Conservation (phyloP, 345 rosid species). For the Euphorbia tirucalli region DNA sequence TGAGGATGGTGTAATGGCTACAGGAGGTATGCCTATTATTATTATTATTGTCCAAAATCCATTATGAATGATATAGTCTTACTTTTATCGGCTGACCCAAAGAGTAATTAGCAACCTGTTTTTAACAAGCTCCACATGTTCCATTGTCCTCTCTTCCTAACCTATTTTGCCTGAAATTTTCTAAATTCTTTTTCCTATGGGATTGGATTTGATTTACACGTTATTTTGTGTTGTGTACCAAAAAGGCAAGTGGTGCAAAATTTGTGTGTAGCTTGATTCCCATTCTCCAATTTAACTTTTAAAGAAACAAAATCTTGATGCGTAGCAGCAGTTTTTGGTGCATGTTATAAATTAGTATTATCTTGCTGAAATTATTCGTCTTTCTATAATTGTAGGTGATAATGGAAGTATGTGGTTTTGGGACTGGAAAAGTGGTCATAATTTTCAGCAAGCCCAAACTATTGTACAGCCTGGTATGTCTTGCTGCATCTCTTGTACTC, state of each 20-base stretch:
- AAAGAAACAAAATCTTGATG: neutral
- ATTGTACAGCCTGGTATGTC: constrained; percentile 87
- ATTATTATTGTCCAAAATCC: neutral
- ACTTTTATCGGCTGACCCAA: neutral
- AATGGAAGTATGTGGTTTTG: constrained; percentile 98
- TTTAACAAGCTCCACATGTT: neutral
- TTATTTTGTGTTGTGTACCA: neutral
- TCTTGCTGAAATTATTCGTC: constrained; percentile 7
- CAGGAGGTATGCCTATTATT: constrained; percentile 66
- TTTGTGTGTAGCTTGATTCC: neutral
- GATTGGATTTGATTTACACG: neutral
- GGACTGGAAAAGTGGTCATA: constrained; percentile 99
- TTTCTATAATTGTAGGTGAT: constrained; percentile 54
- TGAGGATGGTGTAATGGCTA: constrained; percentile 93
- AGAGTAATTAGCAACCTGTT: neutral
- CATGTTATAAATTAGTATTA: neutral
- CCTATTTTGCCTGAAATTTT: neutral
- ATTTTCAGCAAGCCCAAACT: constrained; percentile 92
- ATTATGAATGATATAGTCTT: too few species aligned
- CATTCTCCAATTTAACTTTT: too few species aligned
- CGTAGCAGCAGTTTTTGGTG: neutral
- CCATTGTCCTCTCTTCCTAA: neutral
- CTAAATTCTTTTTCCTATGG: neutral
- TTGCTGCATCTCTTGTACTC: neutral
- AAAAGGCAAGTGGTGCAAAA: neutral